These are phyloP conservation scores for Mycena capillaripes DNA, from an alignment of 768 basidiomycete species.

Conservation along the genomic window DNA sequence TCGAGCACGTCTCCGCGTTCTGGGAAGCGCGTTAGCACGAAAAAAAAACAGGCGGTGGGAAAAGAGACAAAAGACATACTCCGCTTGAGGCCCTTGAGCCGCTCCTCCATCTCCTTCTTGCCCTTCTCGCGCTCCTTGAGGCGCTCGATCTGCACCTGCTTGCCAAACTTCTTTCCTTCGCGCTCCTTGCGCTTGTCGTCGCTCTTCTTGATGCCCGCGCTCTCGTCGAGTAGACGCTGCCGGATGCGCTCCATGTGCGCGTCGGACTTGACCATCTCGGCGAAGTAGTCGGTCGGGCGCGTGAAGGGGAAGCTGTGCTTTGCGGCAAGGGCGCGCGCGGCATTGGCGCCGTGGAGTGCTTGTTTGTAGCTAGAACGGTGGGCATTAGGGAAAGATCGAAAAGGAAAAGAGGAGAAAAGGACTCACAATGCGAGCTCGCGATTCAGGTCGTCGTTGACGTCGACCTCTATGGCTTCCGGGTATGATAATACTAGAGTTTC, in stretches of 20 bases:
- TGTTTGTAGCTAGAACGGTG: constrained; percentile 86
- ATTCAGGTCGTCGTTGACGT: constrained; percentile 90
- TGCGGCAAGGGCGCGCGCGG: constrained; percentile 81
- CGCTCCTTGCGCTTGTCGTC: constrained; percentile 94
- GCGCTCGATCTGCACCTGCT: constrained; percentile 96
- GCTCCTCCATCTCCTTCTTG: constrained; percentile 94
- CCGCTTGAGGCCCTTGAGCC: constrained; percentile 88
- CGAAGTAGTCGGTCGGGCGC: constrained; percentile 94
- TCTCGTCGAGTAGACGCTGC: constrained; percentile 89
- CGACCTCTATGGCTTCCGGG: constrained; percentile 79
- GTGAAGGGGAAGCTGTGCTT: constrained; percentile 89
- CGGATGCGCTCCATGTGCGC: constrained; percentile 98
- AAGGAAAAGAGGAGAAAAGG: not conserved
- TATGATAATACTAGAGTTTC: constrained; percentile 83
- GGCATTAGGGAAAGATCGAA: constrained; percentile 9
- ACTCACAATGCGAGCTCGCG: constrained; percentile 96
- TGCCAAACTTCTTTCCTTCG: constrained; percentile 98
- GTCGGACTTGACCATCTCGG: constrained; percentile 98
- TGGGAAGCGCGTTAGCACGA: constrained; percentile 44
- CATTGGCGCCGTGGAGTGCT: constrained; percentile 86
- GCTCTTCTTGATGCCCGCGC: constrained; percentile 88
- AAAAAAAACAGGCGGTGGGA: not conserved
- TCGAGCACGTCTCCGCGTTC: constrained; percentile 90
- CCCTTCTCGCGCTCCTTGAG: constrained; percentile 89
- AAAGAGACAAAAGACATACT: constrained; percentile 74